Percentiles rank a stretch among this genome's conserved stretches.
Evolutionary conservation across 352 stramenopile genomes (phyloP).

Genomic region (Phytophthora pistaciae): DNA sequence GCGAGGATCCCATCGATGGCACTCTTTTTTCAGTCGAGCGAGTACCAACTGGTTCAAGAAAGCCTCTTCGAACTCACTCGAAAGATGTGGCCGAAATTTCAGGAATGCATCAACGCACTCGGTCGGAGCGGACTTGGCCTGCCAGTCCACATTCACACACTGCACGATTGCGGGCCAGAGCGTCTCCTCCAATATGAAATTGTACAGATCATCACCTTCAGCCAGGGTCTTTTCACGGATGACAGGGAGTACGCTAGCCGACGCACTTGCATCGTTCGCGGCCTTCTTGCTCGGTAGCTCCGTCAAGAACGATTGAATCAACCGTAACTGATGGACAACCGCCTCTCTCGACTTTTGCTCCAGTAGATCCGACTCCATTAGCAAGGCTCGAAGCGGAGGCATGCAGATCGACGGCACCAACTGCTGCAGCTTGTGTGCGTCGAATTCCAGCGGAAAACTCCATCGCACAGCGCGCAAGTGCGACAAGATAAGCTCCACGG

Average conservation of each 20-base stretch:
- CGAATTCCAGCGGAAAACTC: slow-evolving; percentile 73
- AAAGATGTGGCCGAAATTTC: slow-evolving; percentile 63
- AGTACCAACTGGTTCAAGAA: slow-evolving; percentile 78
- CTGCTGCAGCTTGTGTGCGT: slow-evolving; percentile 77
- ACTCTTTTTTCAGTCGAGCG: slow-evolving; percentile 76
- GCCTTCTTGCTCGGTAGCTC: slow-evolving; percentile 39
- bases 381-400: slow-evolving; percentile 58
- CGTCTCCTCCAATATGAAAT: slow-evolving; percentile 80
- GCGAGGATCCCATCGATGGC: slow-evolving; percentile 64
- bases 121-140: slow-evolving; percentile 43
- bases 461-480: slow-evolving; percentile 53
- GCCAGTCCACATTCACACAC: slow-evolving; percentile 76
- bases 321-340: slow-evolving; percentile 58
- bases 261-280: slow-evolving; percentile 4
- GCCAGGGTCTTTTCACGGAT: slow-evolving; percentile 73
- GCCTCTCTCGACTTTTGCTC: slow-evolving; percentile 29
- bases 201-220: slow-evolving; percentile 75
- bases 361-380: slow-evolving; percentile 54
- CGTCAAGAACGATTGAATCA: slow-evolving; percentile 71
- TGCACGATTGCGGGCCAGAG: slow-evolving; percentile 77
- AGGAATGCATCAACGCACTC: slow-evolving; percentile 56
- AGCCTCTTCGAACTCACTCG: slow-evolving; percentile 52
- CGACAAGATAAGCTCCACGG: slow-evolving; percentile 52
- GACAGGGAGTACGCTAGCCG: slow-evolving; percentile 58
- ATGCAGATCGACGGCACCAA: slow-evolving; percentile 76